Evolutionary conservation across 2,329 filamentous ascomycete species (phyloP).

Genomic region (Rasamsonia emersonii): DNA sequence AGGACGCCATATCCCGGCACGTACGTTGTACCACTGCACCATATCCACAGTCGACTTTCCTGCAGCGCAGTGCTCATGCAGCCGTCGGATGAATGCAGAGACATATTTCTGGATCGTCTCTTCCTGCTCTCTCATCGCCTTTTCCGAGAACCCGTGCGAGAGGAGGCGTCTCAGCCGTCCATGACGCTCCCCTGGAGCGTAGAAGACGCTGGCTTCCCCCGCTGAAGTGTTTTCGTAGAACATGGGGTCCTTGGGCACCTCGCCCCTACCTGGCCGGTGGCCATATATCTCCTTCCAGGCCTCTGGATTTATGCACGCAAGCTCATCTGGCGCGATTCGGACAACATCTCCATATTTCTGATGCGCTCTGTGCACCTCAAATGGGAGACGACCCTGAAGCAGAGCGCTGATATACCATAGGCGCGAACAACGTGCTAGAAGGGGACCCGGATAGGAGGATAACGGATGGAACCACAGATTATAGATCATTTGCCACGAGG

Average conservation of each 20-base stretch:
- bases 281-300: slow-evolving; percentile 45
- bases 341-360: slow-evolving; percentile 37
- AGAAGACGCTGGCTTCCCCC: background rate
- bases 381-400: background rate
- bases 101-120: too few species aligned
- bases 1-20: too few species aligned
- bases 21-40: too few species aligned
- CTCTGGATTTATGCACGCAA: slow-evolving; percentile 32
- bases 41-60: too few species aligned
- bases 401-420: background rate
- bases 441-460: background rate
- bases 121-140: too few species aligned
- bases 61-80: too few species aligned
- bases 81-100: too few species aligned
- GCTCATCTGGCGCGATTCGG: slow-evolving; percentile 37
- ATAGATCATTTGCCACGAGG: too few species aligned
- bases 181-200: background rate
- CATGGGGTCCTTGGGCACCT: background rate
- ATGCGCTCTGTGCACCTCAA: slow-evolving; percentile 19
- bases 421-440: background rate
- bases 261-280: slow-evolving; percentile 6
- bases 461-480: background rate
- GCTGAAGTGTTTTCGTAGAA: background rate
- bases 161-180: background rate
- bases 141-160: too few species aligned